Base-by-base conservation (phyloP, 1,139 yeast genomes). In the Kluyveromyces sp. region DNA sequence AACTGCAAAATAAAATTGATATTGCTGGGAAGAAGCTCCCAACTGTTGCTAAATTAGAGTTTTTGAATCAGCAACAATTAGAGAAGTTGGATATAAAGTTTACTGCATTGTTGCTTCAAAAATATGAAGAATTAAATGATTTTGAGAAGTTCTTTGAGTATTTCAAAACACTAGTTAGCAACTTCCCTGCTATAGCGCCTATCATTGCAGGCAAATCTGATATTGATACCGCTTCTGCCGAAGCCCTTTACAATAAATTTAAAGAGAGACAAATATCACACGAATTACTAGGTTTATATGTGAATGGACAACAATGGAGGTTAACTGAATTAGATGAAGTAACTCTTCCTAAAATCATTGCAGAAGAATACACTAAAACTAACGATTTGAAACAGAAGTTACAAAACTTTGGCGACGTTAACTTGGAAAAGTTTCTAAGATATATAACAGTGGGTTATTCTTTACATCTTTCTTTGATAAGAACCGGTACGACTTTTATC, bases 281-380 rank as follows among this genome's bases (percentile, higher is more conserved):
- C 33, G 57, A 58, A 32, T 51, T 59, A 53, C 41, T 64, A 6
- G 90, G 89, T 0, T 49, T 83, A 1, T 83, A 74, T 50, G 53
- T 83, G 3, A 84, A 84, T 57, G 89, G 90, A 0, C 77, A 81
- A 1, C 73, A 78, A 4, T 45, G 58, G 37, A 59, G 56, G 40
- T 42, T 55, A 8, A 50, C 65, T 0, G 48, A 51, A 4, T 40
- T 60, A 7, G 53, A 61, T 41, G 48, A 52, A 25, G 48, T 52
- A 26, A 45, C 59, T 7, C 37, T 63, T 15, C 39, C 58, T 7
- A 47, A 51, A 34, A 50, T 55, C 4, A 41, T 64, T 5, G 39
- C 39, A 4, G 31, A 45, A 6, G 67, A 63, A 47, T 47, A 48
- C 4, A 25, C 41, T 3, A 46, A 43, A 31, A 37, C 59, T 4